A percentile compares a stretch with the other conserved stretches of the same genome.
Conservation (phyloP, 1,284 basidiomycete genomes). For the Cryptococcus sp. region DNA sequence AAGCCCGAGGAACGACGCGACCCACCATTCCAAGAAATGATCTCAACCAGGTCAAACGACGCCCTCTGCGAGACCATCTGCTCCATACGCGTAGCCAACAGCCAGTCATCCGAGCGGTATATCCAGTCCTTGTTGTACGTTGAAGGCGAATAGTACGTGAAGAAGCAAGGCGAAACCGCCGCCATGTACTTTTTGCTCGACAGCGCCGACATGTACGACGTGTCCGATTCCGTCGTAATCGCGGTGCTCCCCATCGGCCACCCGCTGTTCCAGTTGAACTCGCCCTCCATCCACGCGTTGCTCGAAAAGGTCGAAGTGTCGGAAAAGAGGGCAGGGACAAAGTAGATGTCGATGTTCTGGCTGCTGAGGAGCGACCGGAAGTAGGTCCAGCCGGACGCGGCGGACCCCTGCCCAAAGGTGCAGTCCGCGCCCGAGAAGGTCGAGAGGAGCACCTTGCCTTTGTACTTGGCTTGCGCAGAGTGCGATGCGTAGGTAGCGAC, state of each 20-base stretch:
- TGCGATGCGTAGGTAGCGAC: constrained; percentile 59
- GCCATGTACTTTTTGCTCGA: constrained; percentile 47
- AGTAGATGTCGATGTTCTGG: constrained; percentile 29
- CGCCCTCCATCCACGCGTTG: constrained; percentile 46
- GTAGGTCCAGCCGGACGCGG: constrained; percentile 34
- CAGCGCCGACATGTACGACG: constrained; percentile 30
- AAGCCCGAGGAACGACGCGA: background rate
- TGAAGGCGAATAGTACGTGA: constrained; percentile 44
- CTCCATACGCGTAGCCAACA: constrained; percentile 46
- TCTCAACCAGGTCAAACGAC: constrained; percentile 38
- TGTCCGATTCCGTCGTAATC: constrained; percentile 31
- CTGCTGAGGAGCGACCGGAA: constrained; percentile 19
- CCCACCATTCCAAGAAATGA: constrained; percentile 47
- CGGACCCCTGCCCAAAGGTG: constrained; percentile 59
- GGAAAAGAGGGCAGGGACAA: constrained; percentile 49
- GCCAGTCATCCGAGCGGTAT: constrained; percentile 46
- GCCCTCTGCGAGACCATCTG: constrained; percentile 39
- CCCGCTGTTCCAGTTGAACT: constrained; percentile 52
- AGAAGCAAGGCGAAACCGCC: constrained; percentile 47
- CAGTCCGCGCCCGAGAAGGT: constrained; percentile 74
- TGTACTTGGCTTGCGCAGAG: constrained; percentile 62
- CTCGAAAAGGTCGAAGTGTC: constrained; percentile 30
- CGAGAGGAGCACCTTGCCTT: constrained; percentile 61
- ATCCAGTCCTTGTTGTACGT: constrained; percentile 50
- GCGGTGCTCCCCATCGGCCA: constrained; percentile 48